These are phyloP conservation scores for Creolimax fragrantissima DNA, from an alignment of 78 protist genomes.

Conservation along the genomic window DNA sequence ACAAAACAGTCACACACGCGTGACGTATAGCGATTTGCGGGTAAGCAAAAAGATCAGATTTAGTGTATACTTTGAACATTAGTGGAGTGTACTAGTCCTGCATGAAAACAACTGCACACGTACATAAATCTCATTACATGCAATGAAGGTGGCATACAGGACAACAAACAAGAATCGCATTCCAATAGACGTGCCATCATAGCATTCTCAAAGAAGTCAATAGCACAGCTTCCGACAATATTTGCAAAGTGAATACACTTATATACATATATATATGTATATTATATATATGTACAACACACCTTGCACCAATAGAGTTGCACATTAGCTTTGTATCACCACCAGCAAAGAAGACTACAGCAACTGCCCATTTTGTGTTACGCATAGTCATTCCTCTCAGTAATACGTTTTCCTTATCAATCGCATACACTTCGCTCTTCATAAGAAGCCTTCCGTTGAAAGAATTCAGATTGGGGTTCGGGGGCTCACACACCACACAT, in stretches of 20 bases:
- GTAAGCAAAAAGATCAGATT: background rate
- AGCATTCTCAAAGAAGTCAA: too few species aligned
- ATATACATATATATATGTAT: background rate
- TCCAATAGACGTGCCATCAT: too few species aligned
- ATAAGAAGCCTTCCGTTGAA: background rate
- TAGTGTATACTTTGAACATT: too few species aligned
- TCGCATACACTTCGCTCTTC: background rate
- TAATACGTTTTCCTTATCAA: background rate
- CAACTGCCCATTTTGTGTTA: constrained; percentile 67
- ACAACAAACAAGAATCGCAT: too few species aligned
- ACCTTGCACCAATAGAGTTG: constrained; percentile 11
- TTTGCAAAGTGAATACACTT: background rate
- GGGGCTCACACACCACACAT: background rate
- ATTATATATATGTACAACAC: background rate
- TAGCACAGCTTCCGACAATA: too few species aligned
- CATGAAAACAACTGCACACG: too few species aligned
- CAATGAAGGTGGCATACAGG: too few species aligned
- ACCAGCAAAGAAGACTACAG: constrained; percentile 71
- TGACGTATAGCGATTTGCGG: background rate
- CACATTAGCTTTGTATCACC: constrained; percentile 71
- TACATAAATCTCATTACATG: too few species aligned
- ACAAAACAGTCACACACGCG: background rate
- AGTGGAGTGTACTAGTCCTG: too few species aligned
- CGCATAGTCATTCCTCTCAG: constrained; percentile 52
- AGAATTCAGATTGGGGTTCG: background rate